These are phyloP conservation scores for Venturia carpophila DNA, from an alignment of 2,329 filamentous ascomycete genomes.

Conservation along the genomic window DNA sequence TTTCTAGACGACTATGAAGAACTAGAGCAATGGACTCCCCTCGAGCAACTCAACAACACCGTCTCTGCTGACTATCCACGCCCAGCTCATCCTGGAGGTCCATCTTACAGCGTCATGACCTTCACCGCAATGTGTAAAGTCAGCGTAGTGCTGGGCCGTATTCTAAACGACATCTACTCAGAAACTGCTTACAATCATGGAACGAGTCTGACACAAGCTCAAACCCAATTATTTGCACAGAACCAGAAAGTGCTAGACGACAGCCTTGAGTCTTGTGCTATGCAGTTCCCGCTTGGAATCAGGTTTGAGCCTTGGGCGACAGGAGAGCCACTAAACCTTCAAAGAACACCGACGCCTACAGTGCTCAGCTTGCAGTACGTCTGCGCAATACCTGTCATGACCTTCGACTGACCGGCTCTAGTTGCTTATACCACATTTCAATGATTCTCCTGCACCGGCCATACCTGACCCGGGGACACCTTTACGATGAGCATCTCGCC, in stretches of 20 bases:
- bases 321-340: constrained; percentile 2
- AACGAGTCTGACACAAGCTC: constrained; percentile 6
- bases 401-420: neutral
- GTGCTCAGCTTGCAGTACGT: constrained; percentile 16
- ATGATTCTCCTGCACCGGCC: constrained; percentile 18
- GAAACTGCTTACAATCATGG: constrained; percentile 16
- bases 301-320: constrained; percentile 15
- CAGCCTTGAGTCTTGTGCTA: constrained; percentile 3
- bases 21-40: constrained; percentile 16
- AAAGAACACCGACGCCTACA: constrained; percentile 14
- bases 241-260: constrained; percentile 12
- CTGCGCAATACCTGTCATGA: neutral
- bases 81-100: constrained; percentile 15
- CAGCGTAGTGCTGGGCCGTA: constrained; percentile 13
- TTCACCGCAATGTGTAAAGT: constrained; percentile 15
- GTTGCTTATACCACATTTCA: constrained; percentile 17
- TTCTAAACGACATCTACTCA: constrained; percentile 15
- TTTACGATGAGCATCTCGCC: constrained; percentile 11
- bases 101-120: constrained; percentile 16
- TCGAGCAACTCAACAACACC: constrained; percentile 10
- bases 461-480: constrained; percentile 16
- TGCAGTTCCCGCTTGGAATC: constrained; percentile 9
- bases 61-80: constrained; percentile 11
- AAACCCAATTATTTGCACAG: neutral
- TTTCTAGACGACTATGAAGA: constrained; percentile 25